Conservation (phyloP, 345 rosid genomes). For the Corchorus capsularis region DNA sequence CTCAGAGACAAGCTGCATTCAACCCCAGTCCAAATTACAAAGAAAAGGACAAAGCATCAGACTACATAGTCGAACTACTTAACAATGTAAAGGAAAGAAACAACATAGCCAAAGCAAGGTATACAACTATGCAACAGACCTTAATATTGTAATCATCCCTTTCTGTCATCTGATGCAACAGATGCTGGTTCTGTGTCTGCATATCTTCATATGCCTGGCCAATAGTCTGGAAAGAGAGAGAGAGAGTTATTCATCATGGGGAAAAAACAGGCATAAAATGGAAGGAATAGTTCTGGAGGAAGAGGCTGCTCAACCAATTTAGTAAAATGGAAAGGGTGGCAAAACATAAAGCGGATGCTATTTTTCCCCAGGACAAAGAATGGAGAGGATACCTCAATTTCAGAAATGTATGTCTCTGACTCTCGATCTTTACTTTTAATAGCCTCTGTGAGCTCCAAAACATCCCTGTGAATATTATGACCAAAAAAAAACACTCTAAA, state of each 20-base stretch:
- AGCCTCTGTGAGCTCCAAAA: conserved; percentile 76
- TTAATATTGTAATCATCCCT: conserved; percentile 93
- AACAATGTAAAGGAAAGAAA: not conserved
- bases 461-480: conserved; percentile 51
- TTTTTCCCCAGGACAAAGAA: not conserved
- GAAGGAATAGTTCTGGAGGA: not conserved
- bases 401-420: conserved; percentile 85
- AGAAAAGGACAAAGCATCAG: conserved; percentile 8
- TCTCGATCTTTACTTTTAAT: conserved; percentile 78
- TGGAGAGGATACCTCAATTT: conserved; percentile 67
- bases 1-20: conserved; percentile 92
- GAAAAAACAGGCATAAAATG: not conserved
- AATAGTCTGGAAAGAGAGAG: conserved; percentile 56
- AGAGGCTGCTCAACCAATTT: conserved; percentile 13
- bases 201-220: conserved; percentile 97
- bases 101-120: not conserved
- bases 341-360: not conserved
- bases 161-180: conserved; percentile 83
- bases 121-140: conserved; percentile 41
- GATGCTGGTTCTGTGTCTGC: conserved; percentile 90
- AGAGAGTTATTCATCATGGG: conserved; percentile 14
- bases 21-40: conserved; percentile 16
- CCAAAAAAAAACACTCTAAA: not conserved
- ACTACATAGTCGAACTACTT: conserved; percentile 19
- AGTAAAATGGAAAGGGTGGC: conserved; percentile 15